Evolutionary conservation across 805 yeast species (phyloP).

Genomic region (Barnettozyma botsteinii): DNA sequence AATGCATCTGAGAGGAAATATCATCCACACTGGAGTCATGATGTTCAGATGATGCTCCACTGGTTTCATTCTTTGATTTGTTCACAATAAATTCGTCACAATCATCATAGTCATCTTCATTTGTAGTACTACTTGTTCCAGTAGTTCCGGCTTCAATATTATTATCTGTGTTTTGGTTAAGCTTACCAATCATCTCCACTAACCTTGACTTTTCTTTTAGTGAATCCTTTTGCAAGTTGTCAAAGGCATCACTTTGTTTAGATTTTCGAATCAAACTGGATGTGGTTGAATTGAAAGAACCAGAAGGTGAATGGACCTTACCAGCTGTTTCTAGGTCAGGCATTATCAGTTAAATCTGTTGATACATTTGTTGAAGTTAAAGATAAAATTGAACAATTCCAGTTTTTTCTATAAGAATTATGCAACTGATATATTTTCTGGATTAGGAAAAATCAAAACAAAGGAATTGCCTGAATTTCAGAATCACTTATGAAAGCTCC

Average conservation of each 20-base stretch:
- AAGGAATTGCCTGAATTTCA: not conserved
- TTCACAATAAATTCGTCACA: constrained; percentile 14
- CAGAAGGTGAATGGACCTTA: not conserved
- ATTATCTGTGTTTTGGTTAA: not conserved
- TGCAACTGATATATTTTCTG: constrained; percentile 1
- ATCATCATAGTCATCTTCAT: constrained; percentile 9
- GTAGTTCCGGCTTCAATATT: not conserved
- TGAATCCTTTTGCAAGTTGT: constrained; percentile 1
- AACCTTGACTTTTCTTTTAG: constrained; percentile 8
- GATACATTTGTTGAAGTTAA: too few species aligned
- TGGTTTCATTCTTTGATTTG: not conserved
- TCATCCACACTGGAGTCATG: not conserved
- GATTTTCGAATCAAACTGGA: constrained; percentile 7
- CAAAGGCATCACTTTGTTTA: not conserved
- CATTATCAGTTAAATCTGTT: not conserved
- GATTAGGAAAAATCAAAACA: constrained; percentile 10
- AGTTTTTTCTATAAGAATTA: not conserved
- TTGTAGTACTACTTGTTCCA: not conserved
- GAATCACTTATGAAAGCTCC: not conserved
- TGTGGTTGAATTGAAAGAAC: constrained; percentile 3
- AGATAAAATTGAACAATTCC: not conserved
- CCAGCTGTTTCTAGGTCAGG: not conserved
- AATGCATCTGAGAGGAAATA: not conserved
- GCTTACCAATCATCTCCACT: constrained; percentile 4
- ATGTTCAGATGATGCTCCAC: not conserved